A percentile compares a stretch with the other conserved stretches of the same genome.
phyloP scores from a whole-genome alignment of 2,329 filamentous ascomycete species.

The Hymenoscyphus occultus region DNA sequence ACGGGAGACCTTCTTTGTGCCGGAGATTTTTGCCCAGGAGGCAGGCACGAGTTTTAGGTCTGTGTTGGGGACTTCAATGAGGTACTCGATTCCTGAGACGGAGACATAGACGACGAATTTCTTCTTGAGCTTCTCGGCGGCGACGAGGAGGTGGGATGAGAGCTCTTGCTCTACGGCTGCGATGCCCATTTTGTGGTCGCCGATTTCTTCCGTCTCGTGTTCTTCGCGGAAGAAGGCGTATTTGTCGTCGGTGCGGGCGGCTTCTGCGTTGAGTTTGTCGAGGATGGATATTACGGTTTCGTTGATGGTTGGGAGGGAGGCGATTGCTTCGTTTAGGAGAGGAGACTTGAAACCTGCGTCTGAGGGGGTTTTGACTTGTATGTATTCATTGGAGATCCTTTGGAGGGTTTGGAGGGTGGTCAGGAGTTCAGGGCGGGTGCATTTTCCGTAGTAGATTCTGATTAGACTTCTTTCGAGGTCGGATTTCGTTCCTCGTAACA shows the following conservation, averaged over 20 bases:
- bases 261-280: conserved; percentile 78
- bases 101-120: conserved; percentile 74
- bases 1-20: conserved; percentile 86
- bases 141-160: conserved; percentile 68
- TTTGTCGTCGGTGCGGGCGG: conserved; percentile 85
- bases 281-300: conserved; percentile 71
- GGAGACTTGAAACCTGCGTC: conserved; percentile 71
- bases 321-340: conserved; percentile 69
- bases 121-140: conserved; percentile 69
- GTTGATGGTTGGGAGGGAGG: conserved; percentile 72
- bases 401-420: conserved; percentile 83
- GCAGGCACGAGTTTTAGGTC: conserved; percentile 85
- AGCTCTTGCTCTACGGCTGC: conserved; percentile 89
- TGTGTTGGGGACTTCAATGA: conserved; percentile 84
- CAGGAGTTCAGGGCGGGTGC: conserved; percentile 82
- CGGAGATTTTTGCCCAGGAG: conserved; percentile 91
- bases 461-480: conserved; percentile 93
- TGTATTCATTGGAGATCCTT: conserved; percentile 73
- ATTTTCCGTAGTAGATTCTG: conserved; percentile 96
- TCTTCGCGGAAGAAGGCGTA: conserved; percentile 89
- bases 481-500: conserved; percentile 68
- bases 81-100: conserved; percentile 86
- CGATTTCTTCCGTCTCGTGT: conserved; percentile 84
- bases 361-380: conserved; percentile 58
- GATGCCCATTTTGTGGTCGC: conserved; percentile 85